A percentile compares a stretch with the other conserved stretches of the same genome.
phyloP scores from a whole-genome alignment of 2,329 filamentous ascomycete genomes.

The Penicillium aurantiogriseum region DNA sequence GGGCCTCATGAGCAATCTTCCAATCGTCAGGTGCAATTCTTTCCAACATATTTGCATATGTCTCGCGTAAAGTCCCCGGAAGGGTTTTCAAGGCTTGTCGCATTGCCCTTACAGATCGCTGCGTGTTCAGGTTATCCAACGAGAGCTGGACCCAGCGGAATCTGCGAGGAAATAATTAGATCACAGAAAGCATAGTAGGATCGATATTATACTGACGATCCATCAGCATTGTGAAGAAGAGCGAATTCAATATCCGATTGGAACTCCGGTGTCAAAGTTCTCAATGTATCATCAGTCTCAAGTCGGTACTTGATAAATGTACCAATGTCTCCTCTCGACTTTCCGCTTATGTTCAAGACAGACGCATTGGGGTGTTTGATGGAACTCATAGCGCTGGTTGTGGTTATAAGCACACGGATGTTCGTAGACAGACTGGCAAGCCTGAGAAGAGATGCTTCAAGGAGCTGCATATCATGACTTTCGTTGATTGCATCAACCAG shows the following conservation, averaged over 20 bases:
- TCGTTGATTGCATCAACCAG: slow-evolving; percentile 23
- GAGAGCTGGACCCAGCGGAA: slow-evolving; percentile 26
- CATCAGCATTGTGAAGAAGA: slow-evolving; percentile 13
- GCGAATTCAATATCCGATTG: slow-evolving; percentile 15
- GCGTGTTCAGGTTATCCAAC: slow-evolving; percentile 16
- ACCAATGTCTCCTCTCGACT: slow-evolving; percentile 16
- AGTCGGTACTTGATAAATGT: slow-evolving; percentile 16
- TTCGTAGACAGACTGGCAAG: slow-evolving; percentile 11
- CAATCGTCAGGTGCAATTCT: slow-evolving; percentile 13
- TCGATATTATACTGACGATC: slow-evolving; percentile 17
- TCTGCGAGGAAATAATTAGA: slow-evolving; percentile 6
- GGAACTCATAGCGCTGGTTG: slow-evolving; percentile 7
- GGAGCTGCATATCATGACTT: slow-evolving; percentile 11
- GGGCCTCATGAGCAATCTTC: slow-evolving; percentile 14
- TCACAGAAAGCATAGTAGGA: background rate
- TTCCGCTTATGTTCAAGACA: slow-evolving; percentile 11
- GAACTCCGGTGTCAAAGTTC: slow-evolving; percentile 7
- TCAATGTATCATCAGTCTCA: slow-evolving; percentile 8
- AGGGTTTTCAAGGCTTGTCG: slow-evolving; percentile 14
- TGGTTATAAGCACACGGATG: slow-evolving; percentile 19
- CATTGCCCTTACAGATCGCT: slow-evolving; percentile 21
- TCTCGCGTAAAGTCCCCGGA: slow-evolving; percentile 18
- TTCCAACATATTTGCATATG: slow-evolving; percentile 18
- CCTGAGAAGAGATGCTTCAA: slow-evolving; percentile 13
- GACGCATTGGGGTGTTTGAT: background rate